Base-by-base conservation (phyloP, 2,329 filamentous ascomycete genomes). In the Claviceps quebecensis region DNA sequence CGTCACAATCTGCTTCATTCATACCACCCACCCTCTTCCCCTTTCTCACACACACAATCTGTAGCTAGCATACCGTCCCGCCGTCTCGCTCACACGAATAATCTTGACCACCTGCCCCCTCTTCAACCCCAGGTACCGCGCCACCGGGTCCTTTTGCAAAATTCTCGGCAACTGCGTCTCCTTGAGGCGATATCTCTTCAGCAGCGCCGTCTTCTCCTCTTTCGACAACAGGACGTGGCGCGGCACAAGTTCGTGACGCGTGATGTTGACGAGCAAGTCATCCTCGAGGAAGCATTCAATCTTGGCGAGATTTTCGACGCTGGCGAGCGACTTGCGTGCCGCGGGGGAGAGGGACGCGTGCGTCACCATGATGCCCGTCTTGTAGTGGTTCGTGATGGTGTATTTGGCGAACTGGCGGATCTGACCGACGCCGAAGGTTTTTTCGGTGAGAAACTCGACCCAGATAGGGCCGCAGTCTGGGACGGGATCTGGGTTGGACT, bases 41-140 rank as follows among this genome's bases (percentile, higher is more conserved):
- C 23, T 9, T 37, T n/a, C 19, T 47, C 37, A 84, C 58, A 83
- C 80, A 58, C 79, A 83, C 51, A 83, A 64, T 60, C 91, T 76
- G 70, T 98, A 98, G 78, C 88, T 95, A 47, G 93, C 93, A 70
- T 98, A 98, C 50, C 93, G 78, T 55, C 93, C 93, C 14, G 93
- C 93, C 52, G 93, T 98, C 75, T 97, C 93, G 64, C 84, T 90
- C 67, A 85, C 90, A 58, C 93, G 78, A 62, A 98, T 96, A 61
- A 98, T 98, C 80, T 98, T 98, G 62, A 98, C 93, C 3, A 98
- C 90, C 69, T 96, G 87, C 3, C 90, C 89, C 64, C 90, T 79
- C 73, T 86, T 85, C 65, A 98, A 73, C 13, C 93, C 93, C 51
- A 96, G 73, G 67, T 97, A 98, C 61, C 86, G 83, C 26, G 93